Base-by-base conservation (phyloP, 2,329 filamentous ascomycete genomes). In the Triangularia verruculosa region DNA sequence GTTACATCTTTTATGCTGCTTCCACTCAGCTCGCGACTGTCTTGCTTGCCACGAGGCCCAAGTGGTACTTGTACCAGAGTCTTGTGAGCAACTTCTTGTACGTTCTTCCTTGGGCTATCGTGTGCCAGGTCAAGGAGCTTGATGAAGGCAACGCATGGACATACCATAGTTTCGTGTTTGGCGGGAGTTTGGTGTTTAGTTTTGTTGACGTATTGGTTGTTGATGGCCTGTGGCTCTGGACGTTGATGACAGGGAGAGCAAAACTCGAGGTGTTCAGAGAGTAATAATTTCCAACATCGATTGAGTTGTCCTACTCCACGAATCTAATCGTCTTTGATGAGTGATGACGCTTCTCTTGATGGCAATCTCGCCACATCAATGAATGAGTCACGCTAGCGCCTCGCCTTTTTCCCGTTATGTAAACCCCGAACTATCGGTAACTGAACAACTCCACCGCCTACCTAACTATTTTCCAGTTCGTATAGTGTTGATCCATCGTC, bases 101-200 rank as follows among this genome's bases (percentile, higher is more conserved):
- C 71, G 87, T 91, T 0, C 74, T 92, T 2, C 89, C 88, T 0
- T 92, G 89, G 88, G 88, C 89, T 0, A 84, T 92, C 47, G 86
- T 83, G 0, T 86, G 83, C 64, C 83, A 81, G 58, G 78, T 76
- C 4, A 75, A 74, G n/a, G 61, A 74, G 1, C 74, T 89, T 54
- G 79, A 81, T 6, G 72, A 78, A 2, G 74, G 75, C 0, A 82
- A 86, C 69, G 87, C 89, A 0, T 91, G 88, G 89, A 86, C 79
- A 0, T 91, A 88, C 71, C 85, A 90, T 68, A 80, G 82, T 0
- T 72, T 89, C 25, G 83, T 91, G 0, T 91, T 91, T 75, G 88
- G 88, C 0, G 88, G 88, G 0, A 87, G 85, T 66, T 74, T 91
- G 53, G 86, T 91, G 0, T 90, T 90, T 66, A 87, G 83, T 47